Percentiles rank a stretch among this genome's conserved stretches.
phyloP scores from a whole-genome alignment of 306 rosid genomes.

The Pyrus betulifolia region DNA sequence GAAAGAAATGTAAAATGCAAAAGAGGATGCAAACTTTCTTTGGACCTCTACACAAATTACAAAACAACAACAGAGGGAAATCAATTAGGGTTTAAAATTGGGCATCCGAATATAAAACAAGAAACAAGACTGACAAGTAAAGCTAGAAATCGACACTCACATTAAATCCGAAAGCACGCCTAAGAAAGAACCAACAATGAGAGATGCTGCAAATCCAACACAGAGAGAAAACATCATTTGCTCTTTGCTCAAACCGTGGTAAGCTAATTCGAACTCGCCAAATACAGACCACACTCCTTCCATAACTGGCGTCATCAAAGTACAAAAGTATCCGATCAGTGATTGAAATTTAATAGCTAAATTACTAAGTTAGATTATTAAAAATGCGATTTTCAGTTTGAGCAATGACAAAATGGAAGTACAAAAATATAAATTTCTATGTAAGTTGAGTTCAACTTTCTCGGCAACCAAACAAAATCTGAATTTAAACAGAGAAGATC shows the following conservation, averaged over 20 bases:
- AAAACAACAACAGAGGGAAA: neutral
- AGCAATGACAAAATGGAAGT: constrained; percentile 7
- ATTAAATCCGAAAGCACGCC: constrained; percentile 78
- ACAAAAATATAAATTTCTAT: neutral
- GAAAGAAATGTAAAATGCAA: constrained; percentile 62
- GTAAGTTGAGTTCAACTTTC: constrained; percentile 8
- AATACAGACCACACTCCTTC: constrained; percentile 75
- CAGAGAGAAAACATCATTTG: constrained; percentile 46
- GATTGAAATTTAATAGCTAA: constrained; percentile 6
- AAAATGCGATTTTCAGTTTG: neutral
- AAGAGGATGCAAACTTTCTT: constrained; percentile 64
- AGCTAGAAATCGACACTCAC: constrained; percentile 33
- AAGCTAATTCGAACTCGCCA: constrained; percentile 70
- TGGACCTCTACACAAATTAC: constrained; percentile 53
- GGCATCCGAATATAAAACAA: neutral
- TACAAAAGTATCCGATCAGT: constrained; percentile 14
- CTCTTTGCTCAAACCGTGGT: constrained; percentile 56
- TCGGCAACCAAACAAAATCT: constrained; percentile 16
- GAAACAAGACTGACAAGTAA: neutral
- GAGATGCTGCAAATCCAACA: constrained; percentile 65
- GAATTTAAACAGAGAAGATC: neutral
- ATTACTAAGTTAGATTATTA: neutral
- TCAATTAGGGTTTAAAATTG: neutral
- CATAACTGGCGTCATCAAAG: constrained; percentile 39
- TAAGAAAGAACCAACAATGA: constrained; percentile 52